These are phyloP conservation scores for Sesbania bispinosa DNA, from an alignment of 306 rosid genomes.

Conservation along the genomic window DNA sequence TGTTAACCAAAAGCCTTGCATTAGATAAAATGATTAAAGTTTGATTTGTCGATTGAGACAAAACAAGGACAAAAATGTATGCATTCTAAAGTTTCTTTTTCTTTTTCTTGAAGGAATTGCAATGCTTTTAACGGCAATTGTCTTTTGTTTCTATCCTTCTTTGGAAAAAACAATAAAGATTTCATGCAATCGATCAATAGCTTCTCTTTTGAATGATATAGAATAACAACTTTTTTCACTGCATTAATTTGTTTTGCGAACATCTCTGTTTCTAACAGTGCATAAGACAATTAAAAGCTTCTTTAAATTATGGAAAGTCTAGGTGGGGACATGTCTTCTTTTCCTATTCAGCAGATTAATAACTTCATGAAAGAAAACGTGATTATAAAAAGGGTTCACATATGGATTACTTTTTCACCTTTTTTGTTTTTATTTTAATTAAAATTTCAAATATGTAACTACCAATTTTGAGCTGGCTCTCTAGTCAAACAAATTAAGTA, in stretches of 20 bases:
- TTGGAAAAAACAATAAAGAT: conserved; percentile 23
- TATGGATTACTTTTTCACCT: not conserved
- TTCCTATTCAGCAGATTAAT: not conserved
- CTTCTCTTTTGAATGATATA: conserved; percentile 14
- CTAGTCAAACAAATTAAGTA: conserved; percentile 1
- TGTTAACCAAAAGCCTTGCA: conserved; percentile 26
- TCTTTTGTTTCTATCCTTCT: conserved; percentile 16
- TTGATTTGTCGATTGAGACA: conserved; percentile 9
- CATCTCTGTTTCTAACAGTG: not conserved
- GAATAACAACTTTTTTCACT: conserved; percentile 18
- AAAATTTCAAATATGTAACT: not conserved
- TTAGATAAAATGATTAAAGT: conserved; percentile 28
- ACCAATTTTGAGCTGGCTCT: not conserved
- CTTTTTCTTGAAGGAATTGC: not conserved
- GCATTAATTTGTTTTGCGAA: not conserved
- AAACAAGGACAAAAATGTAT: conserved; percentile 3
- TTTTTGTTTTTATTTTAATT: not conserved
- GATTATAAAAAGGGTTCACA: not conserved
- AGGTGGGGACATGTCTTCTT: not conserved
- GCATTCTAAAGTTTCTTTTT: conserved; percentile 4
- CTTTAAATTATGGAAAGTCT: not conserved
- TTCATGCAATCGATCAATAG: conserved; percentile 1
- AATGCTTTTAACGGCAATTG: not conserved
- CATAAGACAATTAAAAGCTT: conserved; percentile 16
- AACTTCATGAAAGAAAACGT: not conserved